Conservation (phyloP, 345 rosid genomes). For the Citrus unshiu region DNA sequence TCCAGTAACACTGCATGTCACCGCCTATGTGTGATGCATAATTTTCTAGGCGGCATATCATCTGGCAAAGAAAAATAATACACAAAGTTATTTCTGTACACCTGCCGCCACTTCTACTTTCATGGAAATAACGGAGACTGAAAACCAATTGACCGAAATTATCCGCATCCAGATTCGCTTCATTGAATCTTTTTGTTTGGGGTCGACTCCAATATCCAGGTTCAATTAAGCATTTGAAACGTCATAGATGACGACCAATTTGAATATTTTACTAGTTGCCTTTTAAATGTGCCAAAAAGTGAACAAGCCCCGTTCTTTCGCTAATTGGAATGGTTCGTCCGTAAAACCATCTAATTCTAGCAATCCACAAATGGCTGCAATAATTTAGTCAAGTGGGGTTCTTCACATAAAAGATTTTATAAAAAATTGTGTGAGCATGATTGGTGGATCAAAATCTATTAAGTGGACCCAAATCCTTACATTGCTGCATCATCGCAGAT, state of each 20-base stretch:
- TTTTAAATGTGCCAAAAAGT: not conserved
- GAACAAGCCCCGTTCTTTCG: not conserved
- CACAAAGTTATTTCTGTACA: not conserved
- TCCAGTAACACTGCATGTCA: too few relatives aligned
- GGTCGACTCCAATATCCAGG: not conserved
- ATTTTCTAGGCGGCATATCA: not conserved
- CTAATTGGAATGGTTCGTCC: not conserved
- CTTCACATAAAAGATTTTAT: not conserved
- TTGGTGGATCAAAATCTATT: conserved; percentile 9
- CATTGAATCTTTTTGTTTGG: not conserved
- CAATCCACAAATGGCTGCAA: not conserved
- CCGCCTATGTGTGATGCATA: too few relatives aligned
- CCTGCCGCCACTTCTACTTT: not conserved
- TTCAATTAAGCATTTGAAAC: not conserved
- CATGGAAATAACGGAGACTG: not conserved
- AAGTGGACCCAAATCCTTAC: not conserved
- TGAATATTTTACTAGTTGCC: not conserved
- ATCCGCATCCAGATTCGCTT: not conserved
- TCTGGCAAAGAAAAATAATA: not conserved
- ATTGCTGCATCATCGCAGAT: not conserved
- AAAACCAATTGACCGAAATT: not conserved
- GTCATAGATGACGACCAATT: not conserved
- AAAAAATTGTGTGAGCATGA: not conserved
- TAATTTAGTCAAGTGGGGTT: not conserved
- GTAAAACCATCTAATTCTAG: too few relatives aligned